Evolutionary conservation across 1,284 basidiomycete genomes (phyloP).

Genomic region (Neolentinus lepideus): DNA sequence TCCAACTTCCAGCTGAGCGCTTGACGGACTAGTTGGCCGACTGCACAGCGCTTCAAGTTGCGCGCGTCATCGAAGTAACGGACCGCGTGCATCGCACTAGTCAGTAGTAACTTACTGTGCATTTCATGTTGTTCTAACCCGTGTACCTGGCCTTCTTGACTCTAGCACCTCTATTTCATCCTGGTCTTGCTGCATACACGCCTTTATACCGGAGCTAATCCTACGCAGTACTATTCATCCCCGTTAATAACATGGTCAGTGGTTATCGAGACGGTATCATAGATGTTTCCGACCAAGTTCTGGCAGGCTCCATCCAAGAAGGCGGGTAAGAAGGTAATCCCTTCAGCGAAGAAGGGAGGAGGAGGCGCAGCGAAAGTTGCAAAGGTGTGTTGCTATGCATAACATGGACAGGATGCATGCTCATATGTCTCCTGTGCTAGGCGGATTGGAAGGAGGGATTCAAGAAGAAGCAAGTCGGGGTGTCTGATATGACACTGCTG

Average conservation of each 20-base stretch:
- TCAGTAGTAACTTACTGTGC: neutral
- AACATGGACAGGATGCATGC: neutral
- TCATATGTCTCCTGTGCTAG: slow-evolving; percentile 30
- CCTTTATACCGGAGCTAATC: neutral
- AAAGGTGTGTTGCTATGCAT: slow-evolving; percentile 41
- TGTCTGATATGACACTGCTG: slow-evolving; percentile 97
- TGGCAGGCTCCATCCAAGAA: slow-evolving; percentile 83
- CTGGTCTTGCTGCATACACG: slow-evolving; percentile 1
- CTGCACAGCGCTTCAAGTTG: neutral
- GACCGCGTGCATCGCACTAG: neutral
- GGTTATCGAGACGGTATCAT: slow-evolving; percentile 7
- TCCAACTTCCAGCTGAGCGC: too few relatives aligned
- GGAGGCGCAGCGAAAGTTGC: slow-evolving; percentile 57
- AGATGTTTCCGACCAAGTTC: neutral
- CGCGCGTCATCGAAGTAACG: neutral
- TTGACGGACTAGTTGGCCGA: too few relatives aligned
- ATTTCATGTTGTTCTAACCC: neutral
- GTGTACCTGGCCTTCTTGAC: neutral
- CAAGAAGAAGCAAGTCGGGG: slow-evolving; percentile 96
- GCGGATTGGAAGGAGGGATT: slow-evolving; percentile 98
- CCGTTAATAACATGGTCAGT: slow-evolving; percentile 15
- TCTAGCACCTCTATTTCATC: neutral
- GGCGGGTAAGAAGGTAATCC: slow-evolving; percentile 79
- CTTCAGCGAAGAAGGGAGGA: slow-evolving; percentile 57
- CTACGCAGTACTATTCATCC: neutral